phyloP scores from a whole-genome alignment of 192 early-diverging fungal genomes.

The Coemansia sp. region DNA sequence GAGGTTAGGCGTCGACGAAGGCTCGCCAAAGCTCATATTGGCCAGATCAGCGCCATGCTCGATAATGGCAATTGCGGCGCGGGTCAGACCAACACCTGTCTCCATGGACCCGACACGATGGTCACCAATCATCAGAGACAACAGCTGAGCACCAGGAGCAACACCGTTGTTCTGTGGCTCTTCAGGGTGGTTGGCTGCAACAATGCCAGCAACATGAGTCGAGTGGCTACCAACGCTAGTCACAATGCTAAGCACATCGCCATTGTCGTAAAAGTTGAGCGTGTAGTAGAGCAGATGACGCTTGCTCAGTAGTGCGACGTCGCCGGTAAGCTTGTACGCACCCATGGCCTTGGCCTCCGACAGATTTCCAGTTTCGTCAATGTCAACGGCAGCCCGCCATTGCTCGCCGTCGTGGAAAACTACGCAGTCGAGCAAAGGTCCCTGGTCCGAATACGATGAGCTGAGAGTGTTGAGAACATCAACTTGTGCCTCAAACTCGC shows the following conservation, averaged over 20 bases:
- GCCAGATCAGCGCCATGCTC: constrained; percentile 67
- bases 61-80: constrained; percentile 74
- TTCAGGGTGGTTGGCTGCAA: constrained; percentile 85
- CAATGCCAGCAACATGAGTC: constrained; percentile 93
- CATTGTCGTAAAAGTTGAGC: constrained; percentile 91
- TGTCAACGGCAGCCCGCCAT: constrained; percentile 84
- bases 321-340: constrained; percentile 66
- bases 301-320: constrained; percentile 73
- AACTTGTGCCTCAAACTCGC: constrained; percentile 52
- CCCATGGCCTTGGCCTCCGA: constrained; percentile 60
- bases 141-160: constrained; percentile 92
- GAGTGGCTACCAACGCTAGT: constrained; percentile 81
- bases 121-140: constrained; percentile 94
- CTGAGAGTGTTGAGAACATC: constrained; percentile 61
- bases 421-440: constrained; percentile 75
- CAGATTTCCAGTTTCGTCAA: constrained; percentile 75
- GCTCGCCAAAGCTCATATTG: constrained; percentile 90
- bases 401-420: constrained; percentile 85
- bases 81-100: constrained; percentile 75
- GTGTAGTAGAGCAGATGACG: constrained; percentile 83
- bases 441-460: constrained; percentile 72
- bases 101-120: constrained; percentile 74
- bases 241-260: constrained; percentile 75
- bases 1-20: constrained; percentile 61
- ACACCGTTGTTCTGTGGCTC: constrained; percentile 83